Conservation (phyloP, 139 green algal species). For the Ulvella scutata region DNA sequence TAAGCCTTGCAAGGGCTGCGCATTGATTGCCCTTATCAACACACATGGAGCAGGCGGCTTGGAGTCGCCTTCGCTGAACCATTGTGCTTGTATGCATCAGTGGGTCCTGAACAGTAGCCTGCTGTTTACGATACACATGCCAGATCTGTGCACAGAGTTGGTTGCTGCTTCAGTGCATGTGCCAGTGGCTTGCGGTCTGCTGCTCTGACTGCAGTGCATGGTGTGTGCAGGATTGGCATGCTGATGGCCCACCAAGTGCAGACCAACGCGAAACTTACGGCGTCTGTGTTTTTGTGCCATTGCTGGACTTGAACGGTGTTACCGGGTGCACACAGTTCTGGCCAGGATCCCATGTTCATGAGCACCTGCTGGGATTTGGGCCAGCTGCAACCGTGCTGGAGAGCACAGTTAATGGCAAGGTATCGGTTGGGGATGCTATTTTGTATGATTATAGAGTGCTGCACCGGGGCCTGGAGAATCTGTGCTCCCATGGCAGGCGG, state of each 20-base stretch:
- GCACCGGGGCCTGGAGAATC: constrained; percentile 10
- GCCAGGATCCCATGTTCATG: neutral
- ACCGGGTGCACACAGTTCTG: constrained; percentile 15
- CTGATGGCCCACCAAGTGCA: neutral
- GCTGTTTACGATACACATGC: too few relatives aligned
- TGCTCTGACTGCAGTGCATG: too few relatives aligned
- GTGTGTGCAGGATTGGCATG: constrained; percentile 7
- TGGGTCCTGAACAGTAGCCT: too few relatives aligned
- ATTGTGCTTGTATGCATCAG: too few relatives aligned
- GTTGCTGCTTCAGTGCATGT: too few relatives aligned
- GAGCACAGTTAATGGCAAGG: neutral
- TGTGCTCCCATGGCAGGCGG: neutral
- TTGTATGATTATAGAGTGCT: constrained; percentile 13
- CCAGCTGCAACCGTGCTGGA: constrained; percentile 3
- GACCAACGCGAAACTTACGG: neutral
- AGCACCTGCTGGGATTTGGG: constrained; percentile 9
- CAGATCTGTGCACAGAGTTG: too few relatives aligned
- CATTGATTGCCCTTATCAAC: too few relatives aligned
- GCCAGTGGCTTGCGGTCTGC: too few relatives aligned
- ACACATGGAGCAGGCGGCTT: too few relatives aligned
- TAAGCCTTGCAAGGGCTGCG: too few relatives aligned
- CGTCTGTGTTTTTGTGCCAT: constrained; percentile 9
- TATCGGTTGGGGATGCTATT: constrained; percentile 3
- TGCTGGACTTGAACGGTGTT: constrained; percentile 2
- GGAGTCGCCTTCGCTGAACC: too few relatives aligned